A percentile compares a stretch with the other conserved stretches of the same genome.
These are phyloP conservation scores for Flaveria trinervia DNA, from an alignment of 129 eudicot species.

Conservation along the genomic window DNA sequence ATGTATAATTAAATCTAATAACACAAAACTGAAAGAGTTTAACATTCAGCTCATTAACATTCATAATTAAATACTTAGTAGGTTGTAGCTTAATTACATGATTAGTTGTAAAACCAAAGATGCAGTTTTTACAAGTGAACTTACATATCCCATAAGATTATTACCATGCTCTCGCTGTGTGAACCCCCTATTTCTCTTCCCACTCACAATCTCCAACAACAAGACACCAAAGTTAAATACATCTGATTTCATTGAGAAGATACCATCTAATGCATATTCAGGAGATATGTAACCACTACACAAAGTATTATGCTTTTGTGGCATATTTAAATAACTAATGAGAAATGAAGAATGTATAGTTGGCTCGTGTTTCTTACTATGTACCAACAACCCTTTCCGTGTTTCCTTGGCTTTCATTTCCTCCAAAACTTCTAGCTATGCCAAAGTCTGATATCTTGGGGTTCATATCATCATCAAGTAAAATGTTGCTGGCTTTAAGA, in stretches of 20 bases:
- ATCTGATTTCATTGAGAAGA: too few relatives aligned
- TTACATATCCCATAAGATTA: conserved; percentile 53
- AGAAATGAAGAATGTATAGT: background rate
- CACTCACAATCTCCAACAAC: conserved; percentile 46
- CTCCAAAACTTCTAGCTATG: conserved; percentile 43
- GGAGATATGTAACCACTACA: too few relatives aligned
- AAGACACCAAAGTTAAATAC: conserved; percentile 32
- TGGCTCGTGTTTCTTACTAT: conserved; percentile 28
- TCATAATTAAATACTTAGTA: background rate
- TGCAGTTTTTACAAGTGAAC: background rate
- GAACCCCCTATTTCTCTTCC: conserved; percentile 40
- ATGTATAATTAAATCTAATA: background rate
- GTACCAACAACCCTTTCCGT: conserved; percentile 42
- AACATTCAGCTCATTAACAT: too few relatives aligned
- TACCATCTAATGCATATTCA: too few relatives aligned
- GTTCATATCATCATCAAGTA: too few relatives aligned
- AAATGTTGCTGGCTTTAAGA: too few relatives aligned
- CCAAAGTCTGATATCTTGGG: conserved; percentile 42
- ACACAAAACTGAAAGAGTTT: too few relatives aligned
- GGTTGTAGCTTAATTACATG: background rate
- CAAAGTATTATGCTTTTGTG: background rate
- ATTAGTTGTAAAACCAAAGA: background rate
- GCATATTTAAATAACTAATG: background rate
- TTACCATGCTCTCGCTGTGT: conserved; percentile 11
- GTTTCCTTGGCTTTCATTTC: conserved; percentile 33